These are phyloP conservation scores for Pythium dissimile DNA, from an alignment of 352 stramenopile species.

Conservation along the genomic window DNA sequence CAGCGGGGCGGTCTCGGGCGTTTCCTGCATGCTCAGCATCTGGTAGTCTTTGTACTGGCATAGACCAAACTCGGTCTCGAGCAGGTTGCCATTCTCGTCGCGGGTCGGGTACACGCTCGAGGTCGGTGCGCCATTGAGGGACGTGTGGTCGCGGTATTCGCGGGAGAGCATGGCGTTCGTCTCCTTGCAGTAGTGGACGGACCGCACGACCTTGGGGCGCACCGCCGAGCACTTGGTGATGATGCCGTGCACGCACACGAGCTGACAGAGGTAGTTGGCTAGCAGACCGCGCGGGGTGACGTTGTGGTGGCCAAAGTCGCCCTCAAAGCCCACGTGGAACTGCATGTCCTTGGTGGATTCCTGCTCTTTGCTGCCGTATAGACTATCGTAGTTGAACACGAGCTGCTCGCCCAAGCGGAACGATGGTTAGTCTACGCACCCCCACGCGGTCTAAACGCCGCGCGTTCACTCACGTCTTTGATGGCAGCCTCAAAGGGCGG, in stretches of 20 bases:
- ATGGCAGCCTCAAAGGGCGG: slow-evolving; percentile 81
- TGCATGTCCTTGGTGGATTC: slow-evolving; percentile 68
- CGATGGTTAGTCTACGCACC: not conserved
- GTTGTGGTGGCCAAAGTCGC: slow-evolving; percentile 91
- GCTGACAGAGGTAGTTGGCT: slow-evolving; percentile 88
- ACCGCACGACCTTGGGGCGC: slow-evolving; percentile 97
- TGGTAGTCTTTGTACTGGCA: slow-evolving; percentile 99
- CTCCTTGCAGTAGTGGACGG: slow-evolving; percentile 97
- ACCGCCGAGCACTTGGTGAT: slow-evolving; percentile 97
- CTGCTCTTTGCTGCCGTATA: slow-evolving; percentile 75
- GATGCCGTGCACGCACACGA: slow-evolving; percentile 99
- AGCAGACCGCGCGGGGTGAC: slow-evolving; percentile 93
- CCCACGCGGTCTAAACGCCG: not conserved
- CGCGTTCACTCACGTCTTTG: slow-evolving; percentile 38
- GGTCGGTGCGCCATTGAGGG: slow-evolving; percentile 87
- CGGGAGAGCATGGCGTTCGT: slow-evolving; percentile 91
- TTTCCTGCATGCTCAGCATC: slow-evolving; percentile 87
- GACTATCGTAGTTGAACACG: slow-evolving; percentile 79
- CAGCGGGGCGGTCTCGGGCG: slow-evolving; percentile 93
- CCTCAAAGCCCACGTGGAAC: slow-evolving; percentile 90
- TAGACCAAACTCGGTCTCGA: slow-evolving; percentile 98
- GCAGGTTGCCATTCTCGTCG: slow-evolving; percentile 94
- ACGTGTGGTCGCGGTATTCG: slow-evolving; percentile 97
- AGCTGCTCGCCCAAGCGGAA: slow-evolving; percentile 17
- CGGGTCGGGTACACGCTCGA: slow-evolving; percentile 93